A percentile compares a stretch with the other conserved stretches of the same genome.
phyloP scores from a whole-genome alignment of 2,329 filamentous ascomycete species.

The Furcasterigmium furcatum region DNA sequence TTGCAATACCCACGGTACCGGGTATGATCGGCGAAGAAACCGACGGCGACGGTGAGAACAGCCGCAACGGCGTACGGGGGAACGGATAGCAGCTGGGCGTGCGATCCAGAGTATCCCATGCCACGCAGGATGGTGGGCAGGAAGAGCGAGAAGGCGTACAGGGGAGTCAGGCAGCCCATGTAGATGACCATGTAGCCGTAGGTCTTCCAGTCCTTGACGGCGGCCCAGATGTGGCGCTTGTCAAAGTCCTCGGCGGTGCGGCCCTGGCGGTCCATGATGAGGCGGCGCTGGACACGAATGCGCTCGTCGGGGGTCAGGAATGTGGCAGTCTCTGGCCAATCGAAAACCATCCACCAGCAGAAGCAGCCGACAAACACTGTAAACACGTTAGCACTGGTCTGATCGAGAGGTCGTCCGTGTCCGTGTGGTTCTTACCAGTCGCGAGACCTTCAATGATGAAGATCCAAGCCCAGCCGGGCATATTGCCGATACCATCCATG shows the following conservation, averaged over 20 bases:
- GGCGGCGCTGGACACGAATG: slow-evolving; percentile 62
- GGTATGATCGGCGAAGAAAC: slow-evolving; percentile 64
- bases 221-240: slow-evolving; percentile 66
- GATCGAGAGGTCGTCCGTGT: too few relatives aligned
- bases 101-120: slow-evolving; percentile 24
- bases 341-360: slow-evolving; percentile 72
- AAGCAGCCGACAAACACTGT: slow-evolving; percentile 57
- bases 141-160: slow-evolving; percentile 54
- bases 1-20: slow-evolving; percentile 64
- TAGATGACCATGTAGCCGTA: slow-evolving; percentile 44
- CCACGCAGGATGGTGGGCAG: slow-evolving; percentile 52
- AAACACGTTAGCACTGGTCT: not conserved
- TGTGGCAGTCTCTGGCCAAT: slow-evolving; percentile 71
- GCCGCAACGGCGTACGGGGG: slow-evolving; percentile 60
- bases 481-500: slow-evolving; percentile 58
- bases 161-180: slow-evolving; percentile 42
- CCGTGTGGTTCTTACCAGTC: slow-evolving; percentile 43
- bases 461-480: slow-evolving; percentile 57
- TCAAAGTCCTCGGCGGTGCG: slow-evolving; percentile 70
- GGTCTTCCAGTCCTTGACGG: slow-evolving; percentile 77
- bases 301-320: slow-evolving; percentile 68
- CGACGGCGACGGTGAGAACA: slow-evolving; percentile 58
- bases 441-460: slow-evolving; percentile 66
- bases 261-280: slow-evolving; percentile 66
- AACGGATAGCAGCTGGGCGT: slow-evolving; percentile 54